Conservation (phyloP, 1,139 yeast species). For the Taphrina wiesneri region DNA sequence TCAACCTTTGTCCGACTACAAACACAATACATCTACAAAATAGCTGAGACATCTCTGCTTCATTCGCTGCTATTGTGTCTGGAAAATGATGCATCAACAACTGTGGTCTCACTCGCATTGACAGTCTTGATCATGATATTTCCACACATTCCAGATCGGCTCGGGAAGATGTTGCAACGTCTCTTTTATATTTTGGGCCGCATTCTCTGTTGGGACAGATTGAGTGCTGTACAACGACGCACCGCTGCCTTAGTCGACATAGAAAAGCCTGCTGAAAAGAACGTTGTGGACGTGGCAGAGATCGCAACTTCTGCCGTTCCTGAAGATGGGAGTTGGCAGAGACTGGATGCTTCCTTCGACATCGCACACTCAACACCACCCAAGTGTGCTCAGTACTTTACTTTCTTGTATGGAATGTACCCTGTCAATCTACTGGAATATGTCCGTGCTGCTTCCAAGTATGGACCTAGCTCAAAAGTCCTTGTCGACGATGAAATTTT, state of each 20-base stretch:
- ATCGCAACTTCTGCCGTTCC: slow-evolving; percentile 2
- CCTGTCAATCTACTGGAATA: slow-evolving; percentile 57
- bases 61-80: slow-evolving; percentile 51
- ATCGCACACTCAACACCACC: slow-evolving; percentile 35
- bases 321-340: slow-evolving; percentile 34
- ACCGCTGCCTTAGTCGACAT: slow-evolving; percentile 30
- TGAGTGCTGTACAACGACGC: slow-evolving; percentile 25
- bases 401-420: slow-evolving; percentile 62
- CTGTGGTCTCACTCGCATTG: slow-evolving; percentile 51
- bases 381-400: slow-evolving; percentile 46
- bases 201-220: slow-evolving; percentile 49
- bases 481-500: slow-evolving; percentile 45
- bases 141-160: slow-evolving; percentile 54
- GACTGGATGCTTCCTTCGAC: slow-evolving; percentile 35
- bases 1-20: slow-evolving; percentile 39
- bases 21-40: slow-evolving; percentile 47
- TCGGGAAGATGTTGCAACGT: slow-evolving; percentile 50
- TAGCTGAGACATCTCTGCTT: slow-evolving; percentile 48
- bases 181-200: slow-evolving; percentile 54
- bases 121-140: slow-evolving; percentile 56
- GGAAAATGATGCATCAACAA: slow-evolving; percentile 52
- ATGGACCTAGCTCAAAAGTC: slow-evolving; percentile 40
- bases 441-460: slow-evolving; percentile 50
- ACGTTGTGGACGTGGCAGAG: slow-evolving; percentile 15
- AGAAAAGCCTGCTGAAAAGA: slow-evolving; percentile 14